phyloP scores from a whole-genome alignment of 2,329 filamentous ascomycete species.

The Zarea fungicola region DNA sequence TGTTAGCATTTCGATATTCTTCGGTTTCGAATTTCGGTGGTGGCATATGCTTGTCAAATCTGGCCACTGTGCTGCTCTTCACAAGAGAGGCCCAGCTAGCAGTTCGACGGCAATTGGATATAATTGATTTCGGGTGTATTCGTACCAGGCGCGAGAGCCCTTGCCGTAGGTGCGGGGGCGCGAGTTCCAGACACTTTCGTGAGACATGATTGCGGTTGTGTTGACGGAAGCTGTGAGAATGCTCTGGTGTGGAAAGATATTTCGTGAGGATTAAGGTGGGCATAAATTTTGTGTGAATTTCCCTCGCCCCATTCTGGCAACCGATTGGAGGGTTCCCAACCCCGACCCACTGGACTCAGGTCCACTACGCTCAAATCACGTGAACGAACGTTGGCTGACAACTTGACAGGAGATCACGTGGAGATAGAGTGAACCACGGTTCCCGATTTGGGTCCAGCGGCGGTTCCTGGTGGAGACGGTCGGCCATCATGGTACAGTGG shows the following conservation, averaged over 20 bases:
- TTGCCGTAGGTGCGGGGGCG: conserved; percentile 97
- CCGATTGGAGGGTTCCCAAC: conserved; percentile 34
- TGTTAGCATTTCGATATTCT: conserved; percentile 24
- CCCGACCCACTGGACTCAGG: conserved; percentile 24
- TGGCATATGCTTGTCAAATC: background rate
- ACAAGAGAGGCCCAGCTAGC: too few species aligned
- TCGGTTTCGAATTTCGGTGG: conserved; percentile 1
- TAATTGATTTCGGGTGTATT: conserved; percentile 14
- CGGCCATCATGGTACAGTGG: background rate
- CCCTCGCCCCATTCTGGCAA: conserved; percentile 23
- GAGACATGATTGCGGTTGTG: conserved; percentile 52
- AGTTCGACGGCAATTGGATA: background rate
- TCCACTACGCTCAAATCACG: conserved; percentile 17
- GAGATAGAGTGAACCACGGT: too few species aligned
- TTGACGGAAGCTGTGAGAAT: conserved; percentile 23
- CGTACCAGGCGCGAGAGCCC: conserved; percentile 90
- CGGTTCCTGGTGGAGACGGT: background rate
- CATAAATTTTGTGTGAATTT: conserved; percentile 38
- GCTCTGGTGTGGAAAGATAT: conserved; percentile 25
- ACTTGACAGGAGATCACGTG: conserved; percentile 22
- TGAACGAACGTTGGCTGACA: background rate
- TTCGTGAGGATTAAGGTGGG: conserved; percentile 30
- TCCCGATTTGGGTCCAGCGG: too few species aligned
- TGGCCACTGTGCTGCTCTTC: background rate
- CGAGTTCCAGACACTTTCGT: conserved; percentile 99